Evolutionary conservation across 768 basidiomycete genomes (phyloP), one percentile per base, ranked within the genome.

Genomic region (Strobilomyces dryophilus): DNA sequence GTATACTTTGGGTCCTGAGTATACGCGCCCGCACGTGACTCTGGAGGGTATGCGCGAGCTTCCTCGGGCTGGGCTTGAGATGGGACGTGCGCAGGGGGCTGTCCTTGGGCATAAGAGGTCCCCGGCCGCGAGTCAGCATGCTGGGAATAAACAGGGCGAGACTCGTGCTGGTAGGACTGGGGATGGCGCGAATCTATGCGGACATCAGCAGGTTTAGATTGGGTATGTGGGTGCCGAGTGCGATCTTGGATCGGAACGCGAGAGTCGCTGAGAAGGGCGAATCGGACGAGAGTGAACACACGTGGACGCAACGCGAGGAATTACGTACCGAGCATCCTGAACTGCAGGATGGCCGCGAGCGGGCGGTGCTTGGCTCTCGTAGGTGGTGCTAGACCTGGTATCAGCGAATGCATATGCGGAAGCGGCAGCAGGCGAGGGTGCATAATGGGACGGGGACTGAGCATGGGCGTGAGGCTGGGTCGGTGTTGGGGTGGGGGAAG

Each of bases 401-500:
- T 65, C 59, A 2, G 65, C 68, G 8, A 65, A 66, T 29, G 53
- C 8, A 41, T 65, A 67, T 0, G 58, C 21, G 11, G 64, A 45
- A 17, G 59, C 54, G 21, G 65, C 55, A 18, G 62, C 17, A 18
- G 66, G 44, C 5, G 65, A 58, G 8, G 61, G 49, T 1, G 56
- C 63, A 39, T 66, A 68, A 42, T 70, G 57, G 21, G 59, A 24
- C 3, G 61, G 31, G 0, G 67, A 42, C 52, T 66, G 53, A 2
- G 51, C n/a, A n/a, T 62, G 63, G 0, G 51, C 7, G n/a, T 60
- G 60, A 14, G 56, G 54, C 44, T 66, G 66, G 15, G 67, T 68
- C 48, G 66, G 65, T 15, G 66, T 67, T 46, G 65, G 66, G 7
- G 66, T 66, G 45, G 66, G 66, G 1, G 66, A 67, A n/a, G 65